Base-by-base conservation (phyloP, 2,329 filamentous ascomycete species). In the Venturia aucupariae region DNA sequence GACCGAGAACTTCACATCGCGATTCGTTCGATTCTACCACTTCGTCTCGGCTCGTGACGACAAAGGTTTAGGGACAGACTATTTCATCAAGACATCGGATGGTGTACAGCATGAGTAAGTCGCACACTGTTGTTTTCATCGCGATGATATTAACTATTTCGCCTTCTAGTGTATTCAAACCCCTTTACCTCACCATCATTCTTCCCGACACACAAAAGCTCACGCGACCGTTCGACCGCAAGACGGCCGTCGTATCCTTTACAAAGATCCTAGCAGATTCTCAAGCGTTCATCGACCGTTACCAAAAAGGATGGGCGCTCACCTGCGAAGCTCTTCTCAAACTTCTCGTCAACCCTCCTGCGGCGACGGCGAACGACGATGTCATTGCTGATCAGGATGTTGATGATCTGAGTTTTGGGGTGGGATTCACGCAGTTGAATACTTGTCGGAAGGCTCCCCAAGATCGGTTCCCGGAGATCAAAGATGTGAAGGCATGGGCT, bases 21-120 rank as follows among this genome's bases (percentile, higher is more conserved):
- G 92, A 63, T 97, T 99, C 74, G 89, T 92, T 63, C 88, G 92
- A 41, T 95, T 99, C 80, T 99, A 95, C 75, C 93, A 99, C 75
- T 86, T 97, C 67, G 84, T 97, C 64, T 90, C 90, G 38, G 90
- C 92, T 22, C 83, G 82, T 24, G 85, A 89, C 41, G 88, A 94
- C 67, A 85, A 86, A 68, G 91, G 92, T n/a, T 86, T 94, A 65
- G 94, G 93, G 60, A 85, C 92, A 8, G 94, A 99, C 76, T 96
- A 91, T 78, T 94, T 97, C 78, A 90, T 97, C 76, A 83, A 83
- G 68, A 84, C 91, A 67, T 87, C 90, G n/a, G 90, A 97, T 72
- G 81, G 86, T 67, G 82, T 97, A 38, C 92, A 97, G 75, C 80
- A 84, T 42, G 80, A 82, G 81, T 84, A 77, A 72, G 80, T 72